Evolutionary conservation across 2,329 filamentous ascomycete species (phyloP).

Genomic region (Aschersonia sp.): DNA sequence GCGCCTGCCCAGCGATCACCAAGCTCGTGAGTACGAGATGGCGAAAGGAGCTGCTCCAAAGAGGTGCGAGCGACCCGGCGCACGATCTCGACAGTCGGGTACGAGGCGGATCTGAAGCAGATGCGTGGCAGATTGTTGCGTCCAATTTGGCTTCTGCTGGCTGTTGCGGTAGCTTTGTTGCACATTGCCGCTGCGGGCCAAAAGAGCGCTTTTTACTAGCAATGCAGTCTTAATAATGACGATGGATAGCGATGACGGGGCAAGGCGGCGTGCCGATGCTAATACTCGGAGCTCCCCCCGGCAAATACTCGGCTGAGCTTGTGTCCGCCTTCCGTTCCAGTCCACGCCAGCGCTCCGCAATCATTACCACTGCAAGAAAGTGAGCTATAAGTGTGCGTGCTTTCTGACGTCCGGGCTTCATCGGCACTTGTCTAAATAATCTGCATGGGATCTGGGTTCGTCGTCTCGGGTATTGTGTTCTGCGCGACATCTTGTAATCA

Average conservation of each 20-base stretch:
- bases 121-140: background rate
- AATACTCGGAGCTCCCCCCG: constrained; percentile 16
- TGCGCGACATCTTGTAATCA: too few species aligned
- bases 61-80: background rate
- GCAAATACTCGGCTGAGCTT: constrained; percentile 5
- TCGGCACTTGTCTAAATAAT: too few species aligned
- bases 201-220: constrained; percentile 12
- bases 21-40: constrained; percentile 3
- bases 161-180: constrained; percentile 12
- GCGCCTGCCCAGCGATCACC: constrained; percentile 1
- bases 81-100: background rate
- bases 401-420: too few species aligned
- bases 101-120: background rate
- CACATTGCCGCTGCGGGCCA: constrained; percentile 18
- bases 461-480: too few species aligned
- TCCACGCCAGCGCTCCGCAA: background rate
- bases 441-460: too few species aligned
- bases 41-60: background rate
- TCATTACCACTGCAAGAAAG: too few species aligned
- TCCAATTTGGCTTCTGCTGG: constrained; percentile 3
- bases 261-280: background rate
- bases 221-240: constrained; percentile 9
- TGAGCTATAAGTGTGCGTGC: too few species aligned
- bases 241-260: constrained; percentile 5
- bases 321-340: background rate